phyloP scores from a whole-genome alignment of 139 green algal species.

The Pleodorina starrii region DNA sequence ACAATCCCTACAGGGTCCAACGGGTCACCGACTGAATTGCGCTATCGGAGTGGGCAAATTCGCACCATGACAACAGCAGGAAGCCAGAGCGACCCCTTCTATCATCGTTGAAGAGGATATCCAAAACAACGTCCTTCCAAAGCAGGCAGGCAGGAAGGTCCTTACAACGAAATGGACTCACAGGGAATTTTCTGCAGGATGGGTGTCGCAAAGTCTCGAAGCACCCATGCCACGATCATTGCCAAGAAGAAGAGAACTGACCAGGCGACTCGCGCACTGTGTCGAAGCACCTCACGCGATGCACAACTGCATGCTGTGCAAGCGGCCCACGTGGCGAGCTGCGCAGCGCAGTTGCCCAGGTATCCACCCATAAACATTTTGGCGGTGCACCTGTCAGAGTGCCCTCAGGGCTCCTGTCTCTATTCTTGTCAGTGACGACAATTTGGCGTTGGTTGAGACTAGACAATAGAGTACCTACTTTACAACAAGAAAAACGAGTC shows the following conservation, averaged over 20 bases:
- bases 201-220: constrained; percentile 94
- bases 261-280: constrained; percentile 82
- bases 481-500: too few species aligned
- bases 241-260: constrained; percentile 91
- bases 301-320: constrained; percentile 72
- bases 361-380: constrained; percentile 46
- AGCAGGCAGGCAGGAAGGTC: not conserved
- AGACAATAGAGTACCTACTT: too few species aligned
- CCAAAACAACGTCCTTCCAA: too few species aligned
- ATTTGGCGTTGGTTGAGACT: too few species aligned
- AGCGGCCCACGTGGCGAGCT: constrained; percentile 67
- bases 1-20: constrained; percentile 69
- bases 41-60: not conserved
- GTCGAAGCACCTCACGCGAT: constrained; percentile 70
- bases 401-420: too few species aligned
- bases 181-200: constrained; percentile 96
- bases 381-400: too few species aligned
- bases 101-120: too few species aligned
- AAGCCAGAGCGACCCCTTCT: too few species aligned
- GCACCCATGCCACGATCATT: constrained; percentile 90
- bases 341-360: constrained; percentile 64
- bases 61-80: too few species aligned
- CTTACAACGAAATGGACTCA: too few species aligned
- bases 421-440: too few species aligned
- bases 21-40: not conserved